phyloP scores from a whole-genome alignment of 345 rosid genomes.

The Crucihimalaya himalaica region DNA sequence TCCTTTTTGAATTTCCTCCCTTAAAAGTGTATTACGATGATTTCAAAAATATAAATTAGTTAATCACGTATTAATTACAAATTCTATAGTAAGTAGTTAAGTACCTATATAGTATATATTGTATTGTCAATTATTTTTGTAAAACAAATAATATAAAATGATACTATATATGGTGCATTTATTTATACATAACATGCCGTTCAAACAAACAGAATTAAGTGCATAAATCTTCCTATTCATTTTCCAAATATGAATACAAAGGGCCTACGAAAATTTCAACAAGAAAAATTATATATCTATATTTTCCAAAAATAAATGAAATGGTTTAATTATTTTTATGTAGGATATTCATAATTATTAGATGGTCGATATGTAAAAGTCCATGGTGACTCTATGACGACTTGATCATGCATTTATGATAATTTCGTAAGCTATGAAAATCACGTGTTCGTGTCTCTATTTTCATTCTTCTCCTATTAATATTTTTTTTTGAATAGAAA shows the following conservation, averaged over 20 bases:
- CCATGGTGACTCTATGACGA: conserved; percentile 1
- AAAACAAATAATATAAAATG: not conserved
- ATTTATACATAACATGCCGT: conserved; percentile 3
- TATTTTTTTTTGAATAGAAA: too few species aligned
- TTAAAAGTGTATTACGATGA: not conserved
- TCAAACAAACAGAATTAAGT: conserved; percentile 21
- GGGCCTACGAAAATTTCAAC: conserved; percentile 7
- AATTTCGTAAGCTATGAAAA: conserved; percentile 7
- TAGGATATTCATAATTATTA: not conserved
- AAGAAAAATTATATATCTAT: too few species aligned
- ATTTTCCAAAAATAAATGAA: too few species aligned
- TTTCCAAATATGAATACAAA: conserved; percentile 1
- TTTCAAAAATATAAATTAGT: not conserved
- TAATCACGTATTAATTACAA: not conserved
- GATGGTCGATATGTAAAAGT: conserved; percentile 9
- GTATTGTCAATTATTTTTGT: not conserved
- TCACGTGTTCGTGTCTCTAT: conserved; percentile 28
- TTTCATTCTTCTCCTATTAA: not conserved
- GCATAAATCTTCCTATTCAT: not conserved
- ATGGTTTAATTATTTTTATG: not conserved
- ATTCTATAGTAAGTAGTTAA: not conserved
- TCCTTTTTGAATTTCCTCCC: too few species aligned
- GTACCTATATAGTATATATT: not conserved
- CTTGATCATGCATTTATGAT: conserved; percentile 19
- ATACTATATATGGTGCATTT: not conserved